phyloP scores from a whole-genome alignment of 495 filamentous ascomycete species.

The Penicillium egyptiacum region DNA sequence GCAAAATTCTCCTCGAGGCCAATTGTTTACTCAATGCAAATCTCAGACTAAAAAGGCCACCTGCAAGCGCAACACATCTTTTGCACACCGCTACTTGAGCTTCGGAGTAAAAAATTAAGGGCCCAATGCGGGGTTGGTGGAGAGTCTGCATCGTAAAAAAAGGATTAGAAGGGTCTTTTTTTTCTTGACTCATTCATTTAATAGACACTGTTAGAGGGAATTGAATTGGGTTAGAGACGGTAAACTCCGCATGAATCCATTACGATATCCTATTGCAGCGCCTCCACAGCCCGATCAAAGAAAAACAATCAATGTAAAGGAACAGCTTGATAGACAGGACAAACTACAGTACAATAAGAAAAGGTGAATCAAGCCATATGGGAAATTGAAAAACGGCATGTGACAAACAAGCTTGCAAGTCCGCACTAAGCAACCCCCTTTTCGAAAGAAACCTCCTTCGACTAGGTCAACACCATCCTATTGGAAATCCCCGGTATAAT shows the following conservation, averaged over 20 bases:
- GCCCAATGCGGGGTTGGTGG: slow-evolving; percentile 16
- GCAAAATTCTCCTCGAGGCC: background rate
- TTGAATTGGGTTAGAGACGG: background rate
- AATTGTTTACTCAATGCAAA: background rate
- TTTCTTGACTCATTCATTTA: slow-evolving; percentile 1
- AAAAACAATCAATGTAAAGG: background rate
- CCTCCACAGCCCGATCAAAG: background rate
- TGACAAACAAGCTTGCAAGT: slow-evolving; percentile 9
- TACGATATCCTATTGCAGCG: background rate
- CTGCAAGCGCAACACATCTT: slow-evolving; percentile 14
- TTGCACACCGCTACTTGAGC: slow-evolving; percentile 34
- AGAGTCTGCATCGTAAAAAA: background rate
- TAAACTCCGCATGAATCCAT: background rate
- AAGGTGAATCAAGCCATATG: slow-evolving; percentile 19
- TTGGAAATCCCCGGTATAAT: background rate
- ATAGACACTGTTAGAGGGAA: background rate
- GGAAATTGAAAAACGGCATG: background rate
- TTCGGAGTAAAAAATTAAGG: slow-evolving; percentile 2
- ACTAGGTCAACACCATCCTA: slow-evolving; percentile 2
- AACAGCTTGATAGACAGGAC: background rate
- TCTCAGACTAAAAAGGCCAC: background rate
- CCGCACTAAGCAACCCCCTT: background rate
- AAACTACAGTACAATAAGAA: slow-evolving; percentile 23
- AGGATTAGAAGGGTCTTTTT: background rate
- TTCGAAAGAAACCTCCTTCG: background rate